These are phyloP conservation scores for Penicilliopsis zonata DNA, from an alignment of 495 filamentous ascomycete genomes.

Conservation along the genomic window DNA sequence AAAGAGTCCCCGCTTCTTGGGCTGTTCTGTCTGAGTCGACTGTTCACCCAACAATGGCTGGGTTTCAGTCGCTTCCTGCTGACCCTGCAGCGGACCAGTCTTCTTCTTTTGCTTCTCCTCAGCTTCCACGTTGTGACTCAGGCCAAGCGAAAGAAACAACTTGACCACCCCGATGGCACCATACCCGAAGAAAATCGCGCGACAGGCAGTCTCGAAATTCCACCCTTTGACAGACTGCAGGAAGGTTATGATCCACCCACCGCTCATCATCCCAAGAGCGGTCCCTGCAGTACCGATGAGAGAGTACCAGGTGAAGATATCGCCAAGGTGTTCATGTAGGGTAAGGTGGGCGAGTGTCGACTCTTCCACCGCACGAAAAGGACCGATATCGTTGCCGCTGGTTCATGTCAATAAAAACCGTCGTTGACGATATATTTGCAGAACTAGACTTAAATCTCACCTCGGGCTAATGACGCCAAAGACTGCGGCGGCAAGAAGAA, in stretches of 20 bases:
- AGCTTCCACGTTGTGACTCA: conserved; percentile 53
- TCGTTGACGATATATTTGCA: too few relatives aligned
- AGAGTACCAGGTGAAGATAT: conserved; percentile 77
- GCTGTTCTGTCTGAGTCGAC: conserved; percentile 2
- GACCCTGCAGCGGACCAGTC: conserved; percentile 2
- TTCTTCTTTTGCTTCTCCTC: conserved; percentile 17
- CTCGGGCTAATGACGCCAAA: conserved; percentile 73
- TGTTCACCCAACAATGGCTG: conserved; percentile 34
- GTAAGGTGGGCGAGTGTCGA: conserved; percentile 67
- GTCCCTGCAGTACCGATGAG: conserved; percentile 52
- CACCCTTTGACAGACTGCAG: conserved; percentile 37
- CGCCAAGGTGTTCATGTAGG: conserved; percentile 43
- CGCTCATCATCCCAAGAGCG: conserved; percentile 50
- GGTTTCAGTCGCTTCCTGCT: conserved; percentile 17
- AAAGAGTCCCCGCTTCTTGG: conserved; percentile 16
- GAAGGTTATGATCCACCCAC: conserved; percentile 51
- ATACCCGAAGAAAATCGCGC: conserved; percentile 58
- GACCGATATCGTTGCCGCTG: conserved; percentile 68
- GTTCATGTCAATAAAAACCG: conserved; percentile 2
- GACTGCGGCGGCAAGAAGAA: conserved; percentile 59
- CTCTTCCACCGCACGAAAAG: conserved; percentile 80
- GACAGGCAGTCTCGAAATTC: conserved; percentile 49
- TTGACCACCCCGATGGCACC: conserved; percentile 57
- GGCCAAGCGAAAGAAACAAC: conserved; percentile 40
- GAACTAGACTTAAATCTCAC: too few relatives aligned